A percentile compares a stretch with the other conserved stretches of the same genome.
Conservation (phyloP, 768 basidiomycete genomes). For the Tylopilus subfusipes region DNA sequence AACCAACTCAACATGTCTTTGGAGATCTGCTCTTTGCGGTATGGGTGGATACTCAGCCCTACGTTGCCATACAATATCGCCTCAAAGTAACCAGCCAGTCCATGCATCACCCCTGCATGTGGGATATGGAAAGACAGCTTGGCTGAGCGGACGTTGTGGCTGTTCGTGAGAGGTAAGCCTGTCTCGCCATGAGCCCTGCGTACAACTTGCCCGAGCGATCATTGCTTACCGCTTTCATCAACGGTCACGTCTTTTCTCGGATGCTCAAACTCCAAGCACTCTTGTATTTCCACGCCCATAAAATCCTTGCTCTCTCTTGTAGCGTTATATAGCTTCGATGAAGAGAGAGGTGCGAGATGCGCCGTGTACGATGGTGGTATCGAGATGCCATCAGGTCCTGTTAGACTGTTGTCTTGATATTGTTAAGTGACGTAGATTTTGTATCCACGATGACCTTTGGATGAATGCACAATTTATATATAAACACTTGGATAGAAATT, state of each 20-base stretch:
- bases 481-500: background rate
- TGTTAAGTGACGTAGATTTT: background rate
- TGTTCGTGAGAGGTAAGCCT: slow-evolving; percentile 94
- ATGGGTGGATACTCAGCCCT: slow-evolving; percentile 91
- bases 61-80: slow-evolving; percentile 88
- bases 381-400: slow-evolving; percentile 90
- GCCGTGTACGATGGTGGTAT: slow-evolving; percentile 97
- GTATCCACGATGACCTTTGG: background rate
- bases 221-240: slow-evolving; percentile 58
- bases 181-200: slow-evolving; percentile 10
- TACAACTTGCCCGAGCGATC: background rate
- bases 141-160: slow-evolving; percentile 88
- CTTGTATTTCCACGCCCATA: slow-evolving; percentile 84
- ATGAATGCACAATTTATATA: slow-evolving; percentile 11
- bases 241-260: slow-evolving; percentile 77
- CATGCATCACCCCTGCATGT: slow-evolving; percentile 89
- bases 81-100: slow-evolving; percentile 96
- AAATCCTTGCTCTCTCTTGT: slow-evolving; percentile 62
- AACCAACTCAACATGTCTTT: slow-evolving; percentile 99
- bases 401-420: too few species aligned
- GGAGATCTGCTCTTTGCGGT: slow-evolving; percentile 78
- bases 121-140: slow-evolving; percentile 89
- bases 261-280: slow-evolving; percentile 98
- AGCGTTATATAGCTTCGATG: slow-evolving; percentile 87
- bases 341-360: slow-evolving; percentile 90